Evolutionary conservation across 768 basidiomycete species (phyloP).

Genomic region (Leccinum longicurvipes): DNA sequence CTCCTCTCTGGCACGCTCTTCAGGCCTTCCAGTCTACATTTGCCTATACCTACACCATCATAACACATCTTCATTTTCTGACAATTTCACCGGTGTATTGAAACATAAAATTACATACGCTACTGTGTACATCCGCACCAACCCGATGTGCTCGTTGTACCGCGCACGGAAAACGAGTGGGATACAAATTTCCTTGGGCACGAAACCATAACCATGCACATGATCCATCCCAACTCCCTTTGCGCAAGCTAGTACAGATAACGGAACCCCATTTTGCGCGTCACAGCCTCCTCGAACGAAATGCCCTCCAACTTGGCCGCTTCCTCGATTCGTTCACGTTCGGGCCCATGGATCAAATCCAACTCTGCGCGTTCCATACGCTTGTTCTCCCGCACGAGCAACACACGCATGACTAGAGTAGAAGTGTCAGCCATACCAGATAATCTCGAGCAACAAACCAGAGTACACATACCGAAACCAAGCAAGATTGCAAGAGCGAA

Average conservation of each 20-base stretch:
- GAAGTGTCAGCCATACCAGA: background rate
- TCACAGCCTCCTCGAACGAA: background rate
- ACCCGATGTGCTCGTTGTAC: background rate
- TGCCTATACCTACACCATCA: background rate
- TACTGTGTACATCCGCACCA: background rate
- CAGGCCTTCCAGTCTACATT: too few species aligned
- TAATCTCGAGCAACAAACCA: background rate
- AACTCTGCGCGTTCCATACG: background rate
- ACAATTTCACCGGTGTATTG: background rate
- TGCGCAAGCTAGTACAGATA: background rate
- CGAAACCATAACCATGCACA: background rate
- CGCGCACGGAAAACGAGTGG: background rate
- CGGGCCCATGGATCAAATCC: background rate
- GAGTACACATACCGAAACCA: background rate
- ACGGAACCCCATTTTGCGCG: background rate
- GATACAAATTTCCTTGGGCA: background rate
- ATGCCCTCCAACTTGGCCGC: background rate
- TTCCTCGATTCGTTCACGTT: background rate
- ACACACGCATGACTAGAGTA: background rate
- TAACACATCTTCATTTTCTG: background rate
- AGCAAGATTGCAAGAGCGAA: background rate
- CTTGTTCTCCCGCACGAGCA: background rate
- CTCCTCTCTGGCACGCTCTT: background rate
- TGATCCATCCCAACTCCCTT: background rate
- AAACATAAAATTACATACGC: background rate